Evolutionary conservation across 2,329 filamentous ascomycete species (phyloP).

Genomic region (Cercospora beticola): DNA sequence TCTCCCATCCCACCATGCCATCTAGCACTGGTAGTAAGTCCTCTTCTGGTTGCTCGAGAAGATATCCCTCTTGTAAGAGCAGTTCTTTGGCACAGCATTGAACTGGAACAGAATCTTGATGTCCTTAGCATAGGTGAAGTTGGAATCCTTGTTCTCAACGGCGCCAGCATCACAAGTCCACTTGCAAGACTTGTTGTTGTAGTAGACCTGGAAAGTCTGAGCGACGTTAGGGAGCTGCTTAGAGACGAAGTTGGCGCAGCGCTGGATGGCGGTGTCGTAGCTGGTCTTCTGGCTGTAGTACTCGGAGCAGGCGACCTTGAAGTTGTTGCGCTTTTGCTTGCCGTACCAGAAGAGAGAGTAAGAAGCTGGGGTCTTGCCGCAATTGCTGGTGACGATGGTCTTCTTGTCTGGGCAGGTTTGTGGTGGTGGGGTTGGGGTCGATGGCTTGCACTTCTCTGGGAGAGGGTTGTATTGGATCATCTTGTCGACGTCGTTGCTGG

Average conservation of each 20-base stretch:
- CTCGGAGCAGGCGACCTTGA: background rate
- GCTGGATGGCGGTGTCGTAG: background rate
- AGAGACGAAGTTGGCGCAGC: conserved; percentile 1
- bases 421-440: background rate
- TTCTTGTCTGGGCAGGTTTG: background rate
- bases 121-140: background rate
- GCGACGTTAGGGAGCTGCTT: background rate
- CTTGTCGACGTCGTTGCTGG: background rate
- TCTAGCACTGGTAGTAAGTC: background rate
- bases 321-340: background rate
- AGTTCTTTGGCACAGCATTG: background rate
- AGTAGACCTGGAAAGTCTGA: background rate
- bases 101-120: background rate
- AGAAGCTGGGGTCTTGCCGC: background rate
- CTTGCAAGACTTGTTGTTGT: background rate
- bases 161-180: background rate
- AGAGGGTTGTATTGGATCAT: conserved; percentile 3
- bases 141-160: background rate
- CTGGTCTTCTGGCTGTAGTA: background rate
- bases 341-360: background rate
- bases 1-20: no score
- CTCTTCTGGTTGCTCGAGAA: background rate
- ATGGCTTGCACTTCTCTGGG: background rate
- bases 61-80: background rate
- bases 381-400: background rate